Conservation (phyloP, 2,329 filamentous ascomycete species). For the Phialophora verrucosa region DNA sequence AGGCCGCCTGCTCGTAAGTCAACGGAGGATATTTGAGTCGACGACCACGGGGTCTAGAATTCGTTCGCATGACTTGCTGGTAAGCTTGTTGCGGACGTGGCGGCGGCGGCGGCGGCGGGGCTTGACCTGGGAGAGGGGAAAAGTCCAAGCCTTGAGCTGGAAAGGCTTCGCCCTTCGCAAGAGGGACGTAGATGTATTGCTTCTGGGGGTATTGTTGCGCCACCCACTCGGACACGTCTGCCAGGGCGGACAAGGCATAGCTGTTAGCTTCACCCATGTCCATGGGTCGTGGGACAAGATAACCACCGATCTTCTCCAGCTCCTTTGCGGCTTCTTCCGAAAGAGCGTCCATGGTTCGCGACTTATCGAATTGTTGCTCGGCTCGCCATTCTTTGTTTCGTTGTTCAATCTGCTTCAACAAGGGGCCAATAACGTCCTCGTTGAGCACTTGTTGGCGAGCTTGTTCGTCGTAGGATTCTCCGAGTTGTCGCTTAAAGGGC, state of each 20-base stretch:
- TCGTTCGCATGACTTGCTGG: constrained; percentile 13
- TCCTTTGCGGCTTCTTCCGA: constrained; percentile 31
- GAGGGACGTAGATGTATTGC: constrained; percentile 29
- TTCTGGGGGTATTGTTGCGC: constrained; percentile 25
- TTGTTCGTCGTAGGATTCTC: constrained; percentile 35
- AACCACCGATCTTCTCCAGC: constrained; percentile 30
- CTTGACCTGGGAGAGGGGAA: constrained; percentile 22
- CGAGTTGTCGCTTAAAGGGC: constrained; percentile 33
- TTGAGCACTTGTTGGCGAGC: constrained; percentile 37
- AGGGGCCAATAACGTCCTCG: constrained; percentile 37
- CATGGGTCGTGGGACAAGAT: constrained; percentile 27
- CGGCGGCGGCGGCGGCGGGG: background rate
- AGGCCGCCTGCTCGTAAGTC: background rate
- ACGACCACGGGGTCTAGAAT: constrained; percentile 13
- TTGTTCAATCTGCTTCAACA: constrained; percentile 33
- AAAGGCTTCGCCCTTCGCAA: constrained; percentile 28
- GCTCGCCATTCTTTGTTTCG: constrained; percentile 31
- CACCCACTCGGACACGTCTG: constrained; percentile 37
- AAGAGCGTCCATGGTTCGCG: constrained; percentile 33
- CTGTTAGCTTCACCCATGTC: constrained; percentile 23
- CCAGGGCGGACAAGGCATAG: constrained; percentile 37
- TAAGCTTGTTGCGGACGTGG: constrained; percentile 12
- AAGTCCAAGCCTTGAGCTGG: constrained; percentile 24
- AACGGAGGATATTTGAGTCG: constrained; percentile 14
- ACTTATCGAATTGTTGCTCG: constrained; percentile 25